Percentiles rank a stretch among this genome's conserved stretches.
Evolutionary conservation across 2,329 filamentous ascomycete species (phyloP).

Genomic region (Ophiostoma ips): DNA sequence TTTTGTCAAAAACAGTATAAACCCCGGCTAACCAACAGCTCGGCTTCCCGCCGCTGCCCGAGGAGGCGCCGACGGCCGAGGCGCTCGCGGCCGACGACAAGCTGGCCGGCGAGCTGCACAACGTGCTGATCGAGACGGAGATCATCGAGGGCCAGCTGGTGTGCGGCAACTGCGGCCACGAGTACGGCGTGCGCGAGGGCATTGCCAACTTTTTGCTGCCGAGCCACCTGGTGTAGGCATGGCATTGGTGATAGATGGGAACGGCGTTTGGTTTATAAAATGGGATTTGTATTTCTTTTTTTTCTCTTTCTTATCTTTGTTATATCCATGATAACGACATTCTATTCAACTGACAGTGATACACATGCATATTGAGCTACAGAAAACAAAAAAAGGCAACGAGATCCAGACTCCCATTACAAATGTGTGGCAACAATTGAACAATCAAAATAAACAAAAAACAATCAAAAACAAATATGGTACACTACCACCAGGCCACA

Average conservation of each 20-base stretch:
- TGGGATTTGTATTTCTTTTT: background rate
- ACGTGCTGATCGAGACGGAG: slow-evolving; percentile 74
- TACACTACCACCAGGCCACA: too few relatives aligned
- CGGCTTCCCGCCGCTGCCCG: slow-evolving; percentile 61
- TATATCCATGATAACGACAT: background rate
- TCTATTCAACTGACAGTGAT: too few relatives aligned
- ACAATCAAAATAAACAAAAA: background rate
- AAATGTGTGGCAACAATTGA: background rate
- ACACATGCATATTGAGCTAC: too few relatives aligned
- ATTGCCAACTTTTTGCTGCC: slow-evolving; percentile 94
- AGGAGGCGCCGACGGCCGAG: slow-evolving; percentile 46
- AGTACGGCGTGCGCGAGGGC: slow-evolving; percentile 88
- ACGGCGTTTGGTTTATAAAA: slow-evolving; percentile 5
- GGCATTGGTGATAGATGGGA: background rate
- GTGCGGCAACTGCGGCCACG: slow-evolving; percentile 82
- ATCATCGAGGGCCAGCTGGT: slow-evolving; percentile 79
- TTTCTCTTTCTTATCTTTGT: background rate
- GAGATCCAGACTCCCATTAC: slow-evolving; percentile 1
- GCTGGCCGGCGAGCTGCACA: slow-evolving; percentile 64
- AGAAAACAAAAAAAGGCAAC: background rate
- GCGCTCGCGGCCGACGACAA: slow-evolving; percentile 52
- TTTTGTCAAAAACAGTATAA: background rate
- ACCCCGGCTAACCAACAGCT: slow-evolving; percentile 36
- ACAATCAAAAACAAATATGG: slow-evolving; percentile 4
- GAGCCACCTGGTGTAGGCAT: slow-evolving; percentile 61